Percentiles rank a stretch among this genome's conserved stretches.
Evolutionary conservation across 768 basidiomycete genomes (phyloP).

Genomic region (Pholiota microspora): DNA sequence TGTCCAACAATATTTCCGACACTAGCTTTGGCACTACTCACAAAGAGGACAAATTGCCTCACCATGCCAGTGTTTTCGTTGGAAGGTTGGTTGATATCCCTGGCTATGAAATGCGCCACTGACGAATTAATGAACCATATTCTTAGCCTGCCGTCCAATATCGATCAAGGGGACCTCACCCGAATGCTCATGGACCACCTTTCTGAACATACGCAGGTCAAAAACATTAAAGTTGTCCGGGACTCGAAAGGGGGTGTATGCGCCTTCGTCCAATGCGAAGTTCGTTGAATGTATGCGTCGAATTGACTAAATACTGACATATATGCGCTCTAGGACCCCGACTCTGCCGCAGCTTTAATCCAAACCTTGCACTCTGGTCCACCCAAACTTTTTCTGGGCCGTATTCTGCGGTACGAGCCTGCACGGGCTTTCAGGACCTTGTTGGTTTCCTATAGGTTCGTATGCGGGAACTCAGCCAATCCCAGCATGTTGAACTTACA

Average conservation of each 20-base stretch:
- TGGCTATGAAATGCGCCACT: constrained; percentile 1
- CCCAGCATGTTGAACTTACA: background rate
- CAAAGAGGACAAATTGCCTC: constrained; percentile 51
- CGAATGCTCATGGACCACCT: constrained; percentile 64
- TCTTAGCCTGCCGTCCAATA: constrained; percentile 63
- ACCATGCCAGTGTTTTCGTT: constrained; percentile 82
- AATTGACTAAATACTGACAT: constrained; percentile 10
- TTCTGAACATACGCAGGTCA: constrained; percentile 61
- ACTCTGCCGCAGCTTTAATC: constrained; percentile 57
- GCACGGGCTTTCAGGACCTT: constrained; percentile 76
- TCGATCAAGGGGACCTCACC: constrained; percentile 63
- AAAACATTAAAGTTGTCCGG: constrained; percentile 68
- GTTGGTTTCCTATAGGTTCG: constrained; percentile 64
- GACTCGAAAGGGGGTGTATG: constrained; percentile 78
- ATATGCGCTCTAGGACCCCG: constrained; percentile 45
- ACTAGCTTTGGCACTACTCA: constrained; percentile 23
- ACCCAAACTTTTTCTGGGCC: constrained; percentile 68
- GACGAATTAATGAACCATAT: constrained; percentile 4
- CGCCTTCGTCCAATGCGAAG: constrained; percentile 86
- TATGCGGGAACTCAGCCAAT: background rate
- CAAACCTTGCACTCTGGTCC: constrained; percentile 52
- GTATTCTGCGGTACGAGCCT: constrained; percentile 72
- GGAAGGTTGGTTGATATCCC: constrained; percentile 57
- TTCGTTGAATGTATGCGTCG: constrained; percentile 25
- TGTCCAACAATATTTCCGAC: constrained; percentile 13